Conservation (phyloP, 1,284 basidiomycete species). For the Rhodotorula sp. region DNA sequence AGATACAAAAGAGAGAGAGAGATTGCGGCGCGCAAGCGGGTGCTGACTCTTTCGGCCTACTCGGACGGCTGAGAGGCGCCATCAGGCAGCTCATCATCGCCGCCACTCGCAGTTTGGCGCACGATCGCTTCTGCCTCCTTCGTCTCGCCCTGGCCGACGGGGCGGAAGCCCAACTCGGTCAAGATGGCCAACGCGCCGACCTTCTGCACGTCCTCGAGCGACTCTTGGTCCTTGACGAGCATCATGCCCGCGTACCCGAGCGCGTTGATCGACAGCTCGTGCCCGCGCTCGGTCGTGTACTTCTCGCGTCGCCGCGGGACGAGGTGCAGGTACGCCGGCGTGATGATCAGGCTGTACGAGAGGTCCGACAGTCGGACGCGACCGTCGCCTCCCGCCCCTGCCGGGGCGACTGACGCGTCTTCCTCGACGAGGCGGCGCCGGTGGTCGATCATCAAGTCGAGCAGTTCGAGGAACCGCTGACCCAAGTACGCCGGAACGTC, state of each 20-base stretch:
- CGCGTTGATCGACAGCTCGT: conserved; percentile 38
- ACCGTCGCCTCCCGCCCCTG: neutral
- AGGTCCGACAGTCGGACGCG: conserved; percentile 30
- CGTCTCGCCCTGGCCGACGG: conserved; percentile 55
- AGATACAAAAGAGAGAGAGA: neutral
- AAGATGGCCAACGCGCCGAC: conserved; percentile 48
- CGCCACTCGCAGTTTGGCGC: neutral
- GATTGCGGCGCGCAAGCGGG: too few species aligned
- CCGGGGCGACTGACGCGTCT: conserved; percentile 1
- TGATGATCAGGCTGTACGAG: conserved; percentile 45
- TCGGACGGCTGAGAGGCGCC: neutral
- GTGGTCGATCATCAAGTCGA: conserved; percentile 45
- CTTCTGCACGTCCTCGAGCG: conserved; percentile 34
- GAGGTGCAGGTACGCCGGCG: conserved; percentile 39
- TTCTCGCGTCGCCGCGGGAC: conserved; percentile 38
- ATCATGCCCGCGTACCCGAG: conserved; percentile 44
- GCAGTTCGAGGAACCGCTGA: conserved; percentile 34
- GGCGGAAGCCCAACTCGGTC: conserved; percentile 50
- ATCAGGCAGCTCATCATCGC: neutral
- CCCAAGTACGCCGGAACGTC: conserved; percentile 34
- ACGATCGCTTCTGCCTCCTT: conserved; percentile 24
- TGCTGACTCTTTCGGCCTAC: neutral
- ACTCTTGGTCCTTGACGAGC: conserved; percentile 36
- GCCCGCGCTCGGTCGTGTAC: conserved; percentile 10
- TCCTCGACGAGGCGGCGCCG: conserved; percentile 34